Base-by-base conservation (phyloP, 2,329 filamentous ascomycete genomes). In the Diaporthe aspalathi region DNA sequence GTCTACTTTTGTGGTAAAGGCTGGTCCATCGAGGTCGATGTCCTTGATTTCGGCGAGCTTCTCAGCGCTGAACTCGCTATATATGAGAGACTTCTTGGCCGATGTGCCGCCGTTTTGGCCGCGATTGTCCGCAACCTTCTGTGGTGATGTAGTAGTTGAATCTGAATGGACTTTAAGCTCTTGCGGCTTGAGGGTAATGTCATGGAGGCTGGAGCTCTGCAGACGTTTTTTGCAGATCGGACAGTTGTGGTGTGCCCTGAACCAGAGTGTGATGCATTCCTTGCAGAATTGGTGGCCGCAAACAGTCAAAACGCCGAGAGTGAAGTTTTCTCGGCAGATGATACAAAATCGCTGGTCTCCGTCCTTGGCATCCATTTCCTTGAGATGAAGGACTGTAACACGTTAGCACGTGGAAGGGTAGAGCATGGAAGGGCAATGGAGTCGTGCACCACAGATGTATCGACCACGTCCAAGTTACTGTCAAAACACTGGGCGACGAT, bases 251-350 rank as follows among this genome's bases (percentile, higher is more conserved):
- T 94, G 91, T 40, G 89, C 85, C 70, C 84, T 86, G 83, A 92
- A 94, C 96, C 96, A 98, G 16, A 90, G 76, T 47, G 86, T 85
- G 75, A 98, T 91, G 80, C 96, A 98, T 35, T 94, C 92, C 77
- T 94, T 94, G 83, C 95, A 98, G 79, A 94, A 98, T 74, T 94
- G 90, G 78, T 99, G 96, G 0, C 95, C 95, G 79, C 96, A 98
- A 1, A 94, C 88, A 0, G 95, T 98, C 73, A 95, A 84, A 67
- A 93, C 89, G 67, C 95, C 95, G n/a, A 90, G 84, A 71, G 92
- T 90, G 76, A 98, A 97, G 0, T 85, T 78, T 14, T 88, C 87
- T 77, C 93, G 91, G 79, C 96, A 99, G 75, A 99, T 98, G 69
- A 97, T 89, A 79, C 96, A 99, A 65, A 92, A 90, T 38, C 90